phyloP scores from a whole-genome alignment of 1,139 yeast species.

The Diutina neorugosa region DNA sequence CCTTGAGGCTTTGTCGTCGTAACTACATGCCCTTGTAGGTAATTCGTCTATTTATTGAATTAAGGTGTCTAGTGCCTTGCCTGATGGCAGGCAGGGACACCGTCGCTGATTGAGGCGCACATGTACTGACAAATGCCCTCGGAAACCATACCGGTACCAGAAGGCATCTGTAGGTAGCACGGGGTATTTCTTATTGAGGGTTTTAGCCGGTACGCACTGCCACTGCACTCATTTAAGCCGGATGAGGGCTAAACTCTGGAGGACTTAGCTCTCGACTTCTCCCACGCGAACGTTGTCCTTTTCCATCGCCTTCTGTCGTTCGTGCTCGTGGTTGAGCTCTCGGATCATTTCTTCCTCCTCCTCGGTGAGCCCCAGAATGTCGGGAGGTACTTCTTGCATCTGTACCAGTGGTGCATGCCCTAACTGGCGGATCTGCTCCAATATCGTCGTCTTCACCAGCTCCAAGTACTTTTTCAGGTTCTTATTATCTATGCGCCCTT shows the following conservation, averaged over 20 bases:
- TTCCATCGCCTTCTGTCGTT: constrained; percentile 8
- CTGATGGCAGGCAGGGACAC: background rate
- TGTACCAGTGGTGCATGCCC: constrained; percentile 93
- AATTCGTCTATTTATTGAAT: no score
- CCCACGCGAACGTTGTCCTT: constrained; percentile 20
- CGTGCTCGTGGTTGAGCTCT: constrained; percentile 38
- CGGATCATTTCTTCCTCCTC: constrained; percentile 45
- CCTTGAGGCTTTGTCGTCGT: no score
- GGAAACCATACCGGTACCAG: background rate
- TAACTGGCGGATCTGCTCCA: constrained; percentile 73
- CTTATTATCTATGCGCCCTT: constrained; percentile 81
- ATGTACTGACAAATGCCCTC: background rate
- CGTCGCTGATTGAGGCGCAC: background rate
- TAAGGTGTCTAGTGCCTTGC: no score
- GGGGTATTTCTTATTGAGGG: background rate
- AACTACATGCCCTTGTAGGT: no score
- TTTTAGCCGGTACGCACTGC: background rate
- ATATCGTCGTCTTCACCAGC: constrained; percentile 57
- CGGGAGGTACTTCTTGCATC: constrained; percentile 86
- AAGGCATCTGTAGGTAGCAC: background rate
- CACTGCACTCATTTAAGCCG: background rate
- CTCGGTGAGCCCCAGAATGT: constrained; percentile 51
- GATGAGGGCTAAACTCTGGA: background rate
- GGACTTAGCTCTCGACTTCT: constrained; percentile 8
- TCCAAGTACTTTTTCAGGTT: constrained; percentile 79